phyloP scores from a whole-genome alignment of 345 rosid species.

The Triadica sebifera region DNA sequence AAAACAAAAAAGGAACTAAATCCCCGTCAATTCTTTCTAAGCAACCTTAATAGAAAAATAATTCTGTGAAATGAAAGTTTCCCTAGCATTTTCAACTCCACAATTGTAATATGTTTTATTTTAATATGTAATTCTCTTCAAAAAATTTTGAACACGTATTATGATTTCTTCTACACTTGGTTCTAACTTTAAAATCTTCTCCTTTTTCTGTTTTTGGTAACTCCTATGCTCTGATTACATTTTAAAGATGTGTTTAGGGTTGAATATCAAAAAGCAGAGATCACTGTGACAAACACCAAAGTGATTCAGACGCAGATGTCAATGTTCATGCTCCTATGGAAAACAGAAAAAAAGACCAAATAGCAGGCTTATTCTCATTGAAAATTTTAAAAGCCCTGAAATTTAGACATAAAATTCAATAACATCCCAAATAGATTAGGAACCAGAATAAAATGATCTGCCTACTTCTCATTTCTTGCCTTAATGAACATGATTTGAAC shows the following conservation, averaged over 20 bases:
- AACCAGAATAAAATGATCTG: neutral
- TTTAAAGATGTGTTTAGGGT: neutral
- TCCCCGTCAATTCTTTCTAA: neutral
- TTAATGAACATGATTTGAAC: neutral
- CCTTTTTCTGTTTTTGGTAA: neutral
- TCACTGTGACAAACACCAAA: neutral
- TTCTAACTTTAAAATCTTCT: neutral
- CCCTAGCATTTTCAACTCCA: neutral
- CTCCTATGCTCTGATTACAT: neutral
- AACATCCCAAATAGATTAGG: neutral
- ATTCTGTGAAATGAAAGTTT: neutral
- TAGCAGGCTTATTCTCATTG: too few species aligned
- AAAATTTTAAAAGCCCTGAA: neutral
- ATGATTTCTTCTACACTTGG: neutral
- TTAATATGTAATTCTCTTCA: neutral
- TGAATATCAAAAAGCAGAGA: neutral
- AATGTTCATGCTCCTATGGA: neutral
- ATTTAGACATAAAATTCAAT: neutral
- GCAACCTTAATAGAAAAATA: neutral
- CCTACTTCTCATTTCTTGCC: neutral
- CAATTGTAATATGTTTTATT: neutral
- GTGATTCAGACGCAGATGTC: neutral
- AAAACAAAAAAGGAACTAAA: neutral
- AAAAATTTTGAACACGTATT: neutral
- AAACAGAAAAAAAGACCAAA: neutral